phyloP scores from a whole-genome alignment of 495 filamentous ascomycete genomes.

The Daldinia childiae region DNA sequence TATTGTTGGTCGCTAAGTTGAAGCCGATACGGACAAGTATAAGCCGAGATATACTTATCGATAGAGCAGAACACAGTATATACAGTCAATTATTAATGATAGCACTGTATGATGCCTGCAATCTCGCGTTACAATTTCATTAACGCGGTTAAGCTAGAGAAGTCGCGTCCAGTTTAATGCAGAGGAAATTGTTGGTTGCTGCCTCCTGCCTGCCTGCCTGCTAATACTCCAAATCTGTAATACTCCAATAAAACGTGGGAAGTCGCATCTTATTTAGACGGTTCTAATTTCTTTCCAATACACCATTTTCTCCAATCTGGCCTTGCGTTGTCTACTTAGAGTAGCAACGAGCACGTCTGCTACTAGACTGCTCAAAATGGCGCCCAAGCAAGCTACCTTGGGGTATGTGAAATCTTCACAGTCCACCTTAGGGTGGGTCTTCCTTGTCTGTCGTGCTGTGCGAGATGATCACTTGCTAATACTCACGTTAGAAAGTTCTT shows the following conservation, averaged over 20 bases:
- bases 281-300: slow-evolving; percentile 1
- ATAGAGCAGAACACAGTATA: slow-evolving; percentile 24
- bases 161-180: slow-evolving; percentile 31
- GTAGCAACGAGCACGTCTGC: slow-evolving; percentile 38
- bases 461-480: slow-evolving; percentile 17
- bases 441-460: slow-evolving; percentile 10
- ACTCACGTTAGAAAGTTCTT: slow-evolving; percentile 71
- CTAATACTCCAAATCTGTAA: background rate
- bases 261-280: slow-evolving; percentile 5
- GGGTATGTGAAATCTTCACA: slow-evolving; percentile 90
- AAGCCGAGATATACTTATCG: slow-evolving; percentile 27
- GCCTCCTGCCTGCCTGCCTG: background rate
- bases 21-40: slow-evolving; percentile 9
- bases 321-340: slow-evolving; percentile 33
- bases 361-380: slow-evolving; percentile 52
- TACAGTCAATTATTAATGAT: background rate
- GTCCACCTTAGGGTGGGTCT: slow-evolving; percentile 82
- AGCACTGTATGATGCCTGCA: slow-evolving; percentile 36
- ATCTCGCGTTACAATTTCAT: slow-evolving; percentile 34
- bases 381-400: slow-evolving; percentile 84
- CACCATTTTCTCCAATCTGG: slow-evolving; percentile 25
- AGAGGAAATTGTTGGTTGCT: slow-evolving; percentile 2
- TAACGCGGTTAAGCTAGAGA: slow-evolving; percentile 33
- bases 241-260: slow-evolving; percentile 11
- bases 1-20: background rate